Conservation (phyloP, 2,329 filamentous ascomycete genomes). For the Diaporthe longicolla region DNA sequence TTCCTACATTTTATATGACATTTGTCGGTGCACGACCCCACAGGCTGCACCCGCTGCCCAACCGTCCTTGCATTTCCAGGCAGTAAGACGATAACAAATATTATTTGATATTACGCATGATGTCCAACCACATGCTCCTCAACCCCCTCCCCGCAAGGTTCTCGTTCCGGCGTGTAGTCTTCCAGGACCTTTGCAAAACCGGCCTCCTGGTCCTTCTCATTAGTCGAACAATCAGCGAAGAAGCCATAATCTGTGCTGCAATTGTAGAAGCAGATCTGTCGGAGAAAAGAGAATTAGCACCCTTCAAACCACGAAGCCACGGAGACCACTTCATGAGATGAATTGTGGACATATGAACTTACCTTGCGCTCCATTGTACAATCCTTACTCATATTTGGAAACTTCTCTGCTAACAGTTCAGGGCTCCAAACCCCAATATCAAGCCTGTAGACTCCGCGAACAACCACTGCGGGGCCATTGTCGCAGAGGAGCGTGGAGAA, state of each 20-base stretch:
- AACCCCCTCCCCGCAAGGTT: neutral
- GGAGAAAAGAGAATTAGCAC: neutral
- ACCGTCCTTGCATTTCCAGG: neutral
- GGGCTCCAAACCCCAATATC: neutral
- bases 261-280: neutral
- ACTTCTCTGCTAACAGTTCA: neutral
- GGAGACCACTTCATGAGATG: neutral
- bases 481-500: neutral
- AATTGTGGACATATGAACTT: neutral
- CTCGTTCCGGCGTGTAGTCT: neutral
- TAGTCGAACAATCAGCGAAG: neutral
- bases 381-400: rapidly evolving
- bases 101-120: neutral
- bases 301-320: neutral
- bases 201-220: neutral
- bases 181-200: neutral
- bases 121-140: neutral
- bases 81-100: neutral
- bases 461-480: neutral
- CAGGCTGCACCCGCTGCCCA: too few relatives aligned
- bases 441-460: neutral
- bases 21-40: neutral
- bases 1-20: neutral
- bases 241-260: neutral
- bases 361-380: neutral